Evolutionary conservation across 106 monocot species (phyloP).

Genomic region (Cymbidium sinense): DNA sequence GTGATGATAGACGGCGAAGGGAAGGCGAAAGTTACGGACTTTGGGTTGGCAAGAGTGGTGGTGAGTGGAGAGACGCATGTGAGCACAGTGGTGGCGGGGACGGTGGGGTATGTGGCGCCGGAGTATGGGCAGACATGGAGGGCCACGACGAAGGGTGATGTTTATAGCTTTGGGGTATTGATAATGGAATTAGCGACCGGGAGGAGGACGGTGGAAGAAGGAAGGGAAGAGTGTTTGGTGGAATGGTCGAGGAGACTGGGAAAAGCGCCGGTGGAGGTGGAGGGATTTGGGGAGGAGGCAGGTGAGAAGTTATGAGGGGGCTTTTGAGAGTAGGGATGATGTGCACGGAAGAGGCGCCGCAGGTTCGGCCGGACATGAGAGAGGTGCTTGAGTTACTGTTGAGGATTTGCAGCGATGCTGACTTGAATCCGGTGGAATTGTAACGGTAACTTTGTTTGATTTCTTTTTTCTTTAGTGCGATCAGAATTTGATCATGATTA

Average conservation of each 20-base stretch:
- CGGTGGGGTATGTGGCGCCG: constrained; percentile 88
- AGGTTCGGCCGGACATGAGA: constrained; percentile 53
- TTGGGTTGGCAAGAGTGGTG: constrained; percentile 65
- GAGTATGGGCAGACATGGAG: constrained; percentile 66
- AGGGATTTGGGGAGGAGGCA: not conserved
- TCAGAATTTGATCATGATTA: too few species aligned
- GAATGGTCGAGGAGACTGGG: constrained; percentile 46
- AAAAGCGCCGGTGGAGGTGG: not conserved
- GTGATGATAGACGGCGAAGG: constrained; percentile 54
- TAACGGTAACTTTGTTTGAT: too few species aligned
- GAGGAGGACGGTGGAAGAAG: constrained; percentile 61
- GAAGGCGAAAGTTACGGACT: constrained; percentile 55
- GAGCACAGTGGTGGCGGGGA: constrained; percentile 78
- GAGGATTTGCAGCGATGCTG: not conserved
- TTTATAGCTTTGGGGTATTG: constrained; percentile 80
- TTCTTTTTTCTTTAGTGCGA: too few species aligned
- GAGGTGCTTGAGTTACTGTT: constrained; percentile 42
- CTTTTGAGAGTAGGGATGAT: constrained; percentile 42
- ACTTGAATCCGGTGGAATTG: too few species aligned
- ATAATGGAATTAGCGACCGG: constrained; percentile 77
- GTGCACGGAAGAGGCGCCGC: constrained; percentile 58
- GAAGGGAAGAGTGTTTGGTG: constrained; percentile 61
- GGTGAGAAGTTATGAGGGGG: not conserved
- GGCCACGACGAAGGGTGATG: constrained; percentile 75
- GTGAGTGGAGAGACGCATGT: constrained; percentile 51